Conservation (phyloP, 2,329 filamentous ascomycete genomes). For the Diaporthe humulicola region DNA sequence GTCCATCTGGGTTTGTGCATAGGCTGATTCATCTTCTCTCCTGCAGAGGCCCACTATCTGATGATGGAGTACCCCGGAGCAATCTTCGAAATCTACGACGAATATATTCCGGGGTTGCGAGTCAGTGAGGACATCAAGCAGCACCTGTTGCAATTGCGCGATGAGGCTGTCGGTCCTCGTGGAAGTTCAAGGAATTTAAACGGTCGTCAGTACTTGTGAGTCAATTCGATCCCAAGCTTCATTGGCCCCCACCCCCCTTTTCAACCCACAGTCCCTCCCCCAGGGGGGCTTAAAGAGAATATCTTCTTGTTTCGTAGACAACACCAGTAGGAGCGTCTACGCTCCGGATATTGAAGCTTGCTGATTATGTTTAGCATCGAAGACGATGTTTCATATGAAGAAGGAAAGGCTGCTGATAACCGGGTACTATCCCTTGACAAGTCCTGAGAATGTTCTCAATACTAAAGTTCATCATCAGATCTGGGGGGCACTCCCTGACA, state of each 20-base stretch:
- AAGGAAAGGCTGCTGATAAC: neutral
- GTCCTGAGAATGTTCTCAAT: neutral
- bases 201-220: conserved; percentile 13
- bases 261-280: neutral
- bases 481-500: neutral
- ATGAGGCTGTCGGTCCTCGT: neutral
- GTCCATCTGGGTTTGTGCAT: neutral
- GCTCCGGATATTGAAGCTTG: neutral
- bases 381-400: neutral
- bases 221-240: neutral
- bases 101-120: neutral
- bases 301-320: neutral
- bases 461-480: neutral
- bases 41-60: neutral
- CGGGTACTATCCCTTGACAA: neutral
- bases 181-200: neutral
- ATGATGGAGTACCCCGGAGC: neutral
- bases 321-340: neutral
- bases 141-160: neutral
- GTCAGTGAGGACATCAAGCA: rapidly evolving
- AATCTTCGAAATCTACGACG: too few relatives aligned
- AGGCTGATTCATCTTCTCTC: neutral
- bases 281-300: neutral
- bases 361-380: neutral
- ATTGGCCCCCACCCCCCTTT: neutral